Evolutionary conservation across 768 basidiomycete genomes (phyloP).

Genomic region (Psilocybe sp.): DNA sequence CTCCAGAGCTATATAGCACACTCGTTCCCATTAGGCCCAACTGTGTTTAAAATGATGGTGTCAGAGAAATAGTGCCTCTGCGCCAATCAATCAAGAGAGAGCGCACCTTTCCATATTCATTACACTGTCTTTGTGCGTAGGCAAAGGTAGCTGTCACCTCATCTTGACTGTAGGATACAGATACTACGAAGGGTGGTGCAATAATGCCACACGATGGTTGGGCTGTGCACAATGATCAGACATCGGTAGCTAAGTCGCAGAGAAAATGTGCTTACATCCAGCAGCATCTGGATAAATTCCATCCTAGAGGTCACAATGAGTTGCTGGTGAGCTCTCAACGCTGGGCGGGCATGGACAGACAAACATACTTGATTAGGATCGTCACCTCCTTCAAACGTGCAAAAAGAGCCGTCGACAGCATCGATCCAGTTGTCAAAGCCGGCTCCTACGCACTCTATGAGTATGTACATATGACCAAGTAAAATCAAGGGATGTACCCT

Average conservation of each 20-base stretch:
- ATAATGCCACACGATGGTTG: conserved; percentile 35
- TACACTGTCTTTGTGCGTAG: conserved; percentile 34
- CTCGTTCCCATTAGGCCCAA: conserved; percentile 35
- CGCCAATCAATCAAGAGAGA: not conserved
- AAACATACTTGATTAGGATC: conserved; percentile 30
- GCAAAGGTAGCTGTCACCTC: conserved; percentile 26
- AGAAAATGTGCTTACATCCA: conserved; percentile 11
- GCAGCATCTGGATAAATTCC: conserved; percentile 21
- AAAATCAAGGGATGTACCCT: conserved; percentile 25
- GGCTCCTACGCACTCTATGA: conserved; percentile 26
- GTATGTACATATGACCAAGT: not conserved
- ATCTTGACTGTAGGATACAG: conserved; percentile 33
- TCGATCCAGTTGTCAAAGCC: conserved; percentile 47
- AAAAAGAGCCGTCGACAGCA: conserved; percentile 42
- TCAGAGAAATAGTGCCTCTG: conserved; percentile 20
- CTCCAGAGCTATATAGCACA: conserved; percentile 33
- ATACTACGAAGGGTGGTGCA: conserved; percentile 32
- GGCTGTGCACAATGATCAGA: conserved; percentile 15
- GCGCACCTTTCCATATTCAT: conserved; percentile 28
- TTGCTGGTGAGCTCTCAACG: not conserved
- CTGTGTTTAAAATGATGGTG: conserved; percentile 7
- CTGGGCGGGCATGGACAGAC: not conserved
- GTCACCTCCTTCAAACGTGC: conserved; percentile 43
- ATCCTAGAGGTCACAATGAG: conserved; percentile 7
- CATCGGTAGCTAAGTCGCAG: not conserved